Evolutionary conservation across 805 yeast genomes (phyloP).

Genomic region (Kluyveromyces aestuarii): DNA sequence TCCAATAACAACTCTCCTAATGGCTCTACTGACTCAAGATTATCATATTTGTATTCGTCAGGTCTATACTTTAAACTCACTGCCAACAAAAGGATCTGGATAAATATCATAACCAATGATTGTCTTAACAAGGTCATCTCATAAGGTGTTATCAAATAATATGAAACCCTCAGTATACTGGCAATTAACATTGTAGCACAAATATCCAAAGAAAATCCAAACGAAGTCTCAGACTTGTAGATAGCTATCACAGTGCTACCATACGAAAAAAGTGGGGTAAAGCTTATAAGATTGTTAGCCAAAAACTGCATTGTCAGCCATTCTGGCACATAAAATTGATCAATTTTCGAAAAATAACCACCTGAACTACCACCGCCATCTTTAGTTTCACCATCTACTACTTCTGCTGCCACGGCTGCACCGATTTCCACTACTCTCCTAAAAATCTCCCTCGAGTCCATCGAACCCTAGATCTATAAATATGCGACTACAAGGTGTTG

Average conservation of each 20-base stretch:
- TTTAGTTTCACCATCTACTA: not conserved
- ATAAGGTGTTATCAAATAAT: slow-evolving; percentile 72
- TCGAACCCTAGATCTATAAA: not conserved
- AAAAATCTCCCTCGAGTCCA: not conserved
- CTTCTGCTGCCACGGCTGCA: not conserved
- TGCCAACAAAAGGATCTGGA: slow-evolving; percentile 57
- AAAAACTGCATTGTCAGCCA: slow-evolving; percentile 47
- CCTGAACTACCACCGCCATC: not conserved
- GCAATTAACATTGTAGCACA: slow-evolving; percentile 87
- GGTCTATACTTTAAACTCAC: slow-evolving; percentile 54
- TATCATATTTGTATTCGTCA: slow-evolving; percentile 31
- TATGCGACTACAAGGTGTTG: not conserved
- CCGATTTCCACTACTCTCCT: not conserved
- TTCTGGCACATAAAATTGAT: slow-evolving; percentile 39
- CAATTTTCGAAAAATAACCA: slow-evolving; percentile 28
- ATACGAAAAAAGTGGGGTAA: slow-evolving; percentile 81
- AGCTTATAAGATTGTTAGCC: slow-evolving; percentile 57
- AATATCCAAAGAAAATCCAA: slow-evolving; percentile 85
- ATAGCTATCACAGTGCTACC: slow-evolving; percentile 75
- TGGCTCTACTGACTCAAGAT: slow-evolving; percentile 29
- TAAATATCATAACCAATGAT: slow-evolving; percentile 73
- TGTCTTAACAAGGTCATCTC: slow-evolving; percentile 74
- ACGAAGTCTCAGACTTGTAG: slow-evolving; percentile 49
- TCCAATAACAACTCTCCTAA: slow-evolving; percentile 22
- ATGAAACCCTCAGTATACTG: slow-evolving; percentile 61